Conservation (phyloP, 352 stramenopile species). For the Peronospora farinosa region DNA sequence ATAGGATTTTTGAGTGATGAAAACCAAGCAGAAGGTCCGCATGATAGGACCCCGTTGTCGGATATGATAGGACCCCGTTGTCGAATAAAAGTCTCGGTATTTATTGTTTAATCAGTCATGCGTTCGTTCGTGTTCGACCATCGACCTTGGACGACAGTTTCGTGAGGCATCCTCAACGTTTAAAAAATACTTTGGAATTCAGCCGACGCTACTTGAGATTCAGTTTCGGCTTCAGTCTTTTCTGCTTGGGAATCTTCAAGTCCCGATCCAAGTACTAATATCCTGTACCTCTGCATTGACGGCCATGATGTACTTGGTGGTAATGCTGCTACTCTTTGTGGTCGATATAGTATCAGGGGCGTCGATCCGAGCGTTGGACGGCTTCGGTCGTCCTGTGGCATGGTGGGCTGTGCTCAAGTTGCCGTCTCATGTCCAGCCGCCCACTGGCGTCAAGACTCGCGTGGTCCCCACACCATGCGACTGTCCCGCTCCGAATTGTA, state of each 20-base stretch:
- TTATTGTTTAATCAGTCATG: slow-evolving; percentile 24
- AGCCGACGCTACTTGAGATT: background rate
- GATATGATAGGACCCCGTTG: too few species aligned
- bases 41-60: slow-evolving; percentile 28
- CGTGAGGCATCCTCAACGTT: too few species aligned
- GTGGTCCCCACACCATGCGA: slow-evolving; percentile 54
- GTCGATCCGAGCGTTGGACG: slow-evolving; percentile 50
- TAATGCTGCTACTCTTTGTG: slow-evolving; percentile 19
- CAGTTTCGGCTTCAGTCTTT: slow-evolving; percentile 7
- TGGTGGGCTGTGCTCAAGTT: slow-evolving; percentile 80
- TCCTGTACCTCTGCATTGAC: background rate
- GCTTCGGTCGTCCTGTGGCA: slow-evolving; percentile 45
- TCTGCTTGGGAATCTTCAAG: background rate
- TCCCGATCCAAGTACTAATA: background rate
- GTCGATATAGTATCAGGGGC: slow-evolving; percentile 3
- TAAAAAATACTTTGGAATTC: too few species aligned
- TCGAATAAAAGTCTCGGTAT: slow-evolving; percentile 45
- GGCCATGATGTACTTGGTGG: background rate
- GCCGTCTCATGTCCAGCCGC: slow-evolving; percentile 37
- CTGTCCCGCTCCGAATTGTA: slow-evolving; percentile 49
- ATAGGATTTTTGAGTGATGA: slow-evolving; percentile 35
- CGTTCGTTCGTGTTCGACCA: background rate
- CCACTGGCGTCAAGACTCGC: slow-evolving; percentile 2
- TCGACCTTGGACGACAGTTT: background rate
- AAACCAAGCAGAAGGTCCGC: slow-evolving; percentile 20